phyloP scores from a whole-genome alignment of 805 yeast genomes.

The Saturnispora galanensis region DNA sequence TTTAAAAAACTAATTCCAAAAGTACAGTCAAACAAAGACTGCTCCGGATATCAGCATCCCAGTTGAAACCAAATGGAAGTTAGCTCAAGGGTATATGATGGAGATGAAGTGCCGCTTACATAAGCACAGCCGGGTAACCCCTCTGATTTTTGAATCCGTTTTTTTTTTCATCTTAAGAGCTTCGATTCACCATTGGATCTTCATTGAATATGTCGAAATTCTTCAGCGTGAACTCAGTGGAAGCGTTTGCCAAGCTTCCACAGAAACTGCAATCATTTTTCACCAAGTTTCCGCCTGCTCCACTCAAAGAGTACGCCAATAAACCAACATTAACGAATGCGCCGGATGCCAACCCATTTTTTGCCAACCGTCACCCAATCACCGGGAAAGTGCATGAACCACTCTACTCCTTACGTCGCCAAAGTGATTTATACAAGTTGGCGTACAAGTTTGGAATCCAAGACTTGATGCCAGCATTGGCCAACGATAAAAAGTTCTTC shows the following conservation, averaged over 20 bases:
- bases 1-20: too few species aligned
- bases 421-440: conserved; percentile 71
- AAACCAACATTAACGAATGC: conserved; percentile 59
- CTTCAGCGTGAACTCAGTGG: conserved; percentile 23
- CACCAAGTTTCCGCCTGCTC: conserved; percentile 74
- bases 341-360: conserved; percentile 73
- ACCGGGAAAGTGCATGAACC: conserved; percentile 74
- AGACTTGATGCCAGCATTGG: conserved; percentile 62
- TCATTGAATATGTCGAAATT: conserved; percentile 11
- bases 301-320: conserved; percentile 55
- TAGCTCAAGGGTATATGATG: too few species aligned
- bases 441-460: conserved; percentile 76
- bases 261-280: conserved; percentile 62
- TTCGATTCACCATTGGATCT: not conserved
- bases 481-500: conserved; percentile 57
- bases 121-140: conserved; percentile 2
- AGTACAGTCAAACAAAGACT: too few species aligned
- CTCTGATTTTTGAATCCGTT: too few species aligned
- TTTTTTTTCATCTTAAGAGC: not conserved
- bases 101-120: too few species aligned
- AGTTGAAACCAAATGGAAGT: too few species aligned
- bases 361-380: conserved; percentile 75
- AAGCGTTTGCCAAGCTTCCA: conserved; percentile 47
- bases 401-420: conserved; percentile 68
- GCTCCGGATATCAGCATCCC: too few species aligned